A percentile compares a stretch with the other conserved stretches of the same genome.
phyloP scores from a whole-genome alignment of 371 early-diverging fungal species.

The Mortierella sp. region DNA sequence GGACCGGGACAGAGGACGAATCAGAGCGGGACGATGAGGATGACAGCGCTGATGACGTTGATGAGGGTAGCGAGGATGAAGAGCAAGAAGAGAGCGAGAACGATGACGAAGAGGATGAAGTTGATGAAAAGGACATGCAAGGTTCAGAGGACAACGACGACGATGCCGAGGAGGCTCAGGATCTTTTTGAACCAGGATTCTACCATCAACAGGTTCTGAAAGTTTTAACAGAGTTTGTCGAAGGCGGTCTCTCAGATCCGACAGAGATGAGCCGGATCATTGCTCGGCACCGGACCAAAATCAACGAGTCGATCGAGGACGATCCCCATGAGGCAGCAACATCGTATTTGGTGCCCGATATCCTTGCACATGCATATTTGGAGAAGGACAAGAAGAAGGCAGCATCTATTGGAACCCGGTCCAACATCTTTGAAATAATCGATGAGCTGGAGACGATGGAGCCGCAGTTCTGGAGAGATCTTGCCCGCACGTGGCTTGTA shows the following conservation, averaged over 20 bases:
- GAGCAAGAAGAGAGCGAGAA: slow-evolving; percentile 36
- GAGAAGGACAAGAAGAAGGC: slow-evolving; percentile 32
- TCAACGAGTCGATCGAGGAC: slow-evolving; percentile 68
- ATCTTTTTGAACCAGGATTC: slow-evolving; percentile 55
- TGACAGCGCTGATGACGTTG: slow-evolving; percentile 6
- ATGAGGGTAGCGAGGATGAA: slow-evolving; percentile 20
- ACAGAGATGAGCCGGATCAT: slow-evolving; percentile 50
- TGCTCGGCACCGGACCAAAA: slow-evolving; percentile 55
- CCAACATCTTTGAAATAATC: slow-evolving; percentile 61
- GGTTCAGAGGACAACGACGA: slow-evolving; percentile 18
- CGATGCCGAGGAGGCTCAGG: slow-evolving; percentile 43
- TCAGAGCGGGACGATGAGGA: slow-evolving; percentile 9
- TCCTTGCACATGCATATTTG: slow-evolving; percentile 65
- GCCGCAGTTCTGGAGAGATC: slow-evolving; percentile 68
- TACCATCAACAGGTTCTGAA: slow-evolving; percentile 54
- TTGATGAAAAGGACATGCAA: slow-evolving; percentile 2
- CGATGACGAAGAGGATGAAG: slow-evolving; percentile 23
- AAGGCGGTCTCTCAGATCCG: slow-evolving; percentile 41
- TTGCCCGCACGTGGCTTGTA: slow-evolving; percentile 69
- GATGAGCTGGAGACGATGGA: slow-evolving; percentile 62
- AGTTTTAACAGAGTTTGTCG: slow-evolving; percentile 55
- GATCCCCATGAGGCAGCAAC: slow-evolving; percentile 71
- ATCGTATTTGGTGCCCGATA: slow-evolving; percentile 63
- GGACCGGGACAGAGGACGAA: not conserved
- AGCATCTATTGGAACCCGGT: slow-evolving; percentile 56